Percentiles rank a stretch among this genome's conserved stretches.
phyloP scores from a whole-genome alignment of 495 filamentous ascomycete species.

The Evansstolkia leycettana region DNA sequence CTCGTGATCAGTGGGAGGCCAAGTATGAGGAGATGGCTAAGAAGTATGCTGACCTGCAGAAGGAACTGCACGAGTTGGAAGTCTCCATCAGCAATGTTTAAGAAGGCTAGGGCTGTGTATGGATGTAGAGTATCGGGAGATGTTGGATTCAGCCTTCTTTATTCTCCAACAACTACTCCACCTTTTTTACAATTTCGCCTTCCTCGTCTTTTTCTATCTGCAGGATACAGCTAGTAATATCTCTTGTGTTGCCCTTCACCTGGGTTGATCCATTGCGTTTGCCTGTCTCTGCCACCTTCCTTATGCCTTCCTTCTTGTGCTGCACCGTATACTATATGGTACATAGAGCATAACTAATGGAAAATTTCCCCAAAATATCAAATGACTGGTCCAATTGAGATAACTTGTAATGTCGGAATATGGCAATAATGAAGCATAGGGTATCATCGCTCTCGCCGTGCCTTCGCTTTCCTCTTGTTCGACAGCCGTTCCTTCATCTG shows the following conservation, averaged over 20 bases:
- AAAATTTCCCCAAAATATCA: constrained; percentile 1
- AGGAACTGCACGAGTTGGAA: constrained; percentile 84
- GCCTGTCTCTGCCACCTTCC: constrained; percentile 4
- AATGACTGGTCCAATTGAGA: not conserved
- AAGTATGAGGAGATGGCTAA: constrained; percentile 95
- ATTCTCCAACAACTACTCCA: constrained; percentile 14
- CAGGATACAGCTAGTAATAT: constrained; percentile 14
- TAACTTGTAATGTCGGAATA: no score
- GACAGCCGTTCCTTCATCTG: constrained; percentile 54
- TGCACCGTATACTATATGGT: constrained; percentile 3
- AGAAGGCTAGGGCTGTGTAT: constrained; percentile 26
- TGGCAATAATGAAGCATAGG: constrained; percentile 4
- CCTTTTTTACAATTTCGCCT: constrained; percentile 14
- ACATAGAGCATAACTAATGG: constrained; percentile 9
- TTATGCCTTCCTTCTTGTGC: constrained; percentile 3
- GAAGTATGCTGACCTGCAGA: constrained; percentile 74
- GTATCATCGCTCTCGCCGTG: constrained; percentile 23
- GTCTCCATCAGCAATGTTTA: constrained; percentile 84
- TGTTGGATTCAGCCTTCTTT: constrained; percentile 19
- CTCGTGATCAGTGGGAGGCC: constrained; percentile 82
- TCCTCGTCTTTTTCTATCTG: constrained; percentile 12
- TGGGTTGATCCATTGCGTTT: constrained; percentile 5
- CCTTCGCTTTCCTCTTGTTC: constrained; percentile 38
- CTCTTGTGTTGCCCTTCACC: constrained; percentile 7
- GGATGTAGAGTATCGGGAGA: constrained; percentile 17